Conservation (phyloP, 345 rosid species). For the Luvunga scandens region DNA sequence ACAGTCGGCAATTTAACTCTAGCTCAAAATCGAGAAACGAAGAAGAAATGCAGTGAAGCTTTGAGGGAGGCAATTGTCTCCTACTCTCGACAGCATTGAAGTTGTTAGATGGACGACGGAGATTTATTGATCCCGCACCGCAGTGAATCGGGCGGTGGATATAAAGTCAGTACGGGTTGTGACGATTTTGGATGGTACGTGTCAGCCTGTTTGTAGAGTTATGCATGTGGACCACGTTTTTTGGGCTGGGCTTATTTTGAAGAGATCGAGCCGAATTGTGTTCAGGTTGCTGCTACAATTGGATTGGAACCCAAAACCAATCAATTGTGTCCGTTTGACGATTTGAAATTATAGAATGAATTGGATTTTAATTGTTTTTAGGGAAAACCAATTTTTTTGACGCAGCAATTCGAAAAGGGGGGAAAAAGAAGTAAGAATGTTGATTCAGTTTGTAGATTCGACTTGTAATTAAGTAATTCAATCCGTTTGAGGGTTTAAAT, state of each 20-base stretch:
- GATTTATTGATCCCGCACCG: background rate
- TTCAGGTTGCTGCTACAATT: background rate
- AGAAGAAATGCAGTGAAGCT: background rate
- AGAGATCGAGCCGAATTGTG: background rate
- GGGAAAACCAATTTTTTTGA: too few species aligned
- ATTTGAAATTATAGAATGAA: too few species aligned
- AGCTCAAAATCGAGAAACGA: slow-evolving; percentile 9
- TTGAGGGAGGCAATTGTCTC: background rate
- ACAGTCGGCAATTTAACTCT: slow-evolving; percentile 9
- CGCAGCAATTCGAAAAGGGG: too few species aligned
- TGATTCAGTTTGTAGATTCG: too few species aligned
- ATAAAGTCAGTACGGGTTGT: background rate
- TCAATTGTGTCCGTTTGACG: too few species aligned
- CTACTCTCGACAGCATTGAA: background rate
- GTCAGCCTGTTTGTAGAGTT: background rate
- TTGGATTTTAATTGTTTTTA: too few species aligned
- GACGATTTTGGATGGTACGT: slow-evolving; percentile 23
- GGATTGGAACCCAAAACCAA: too few species aligned
- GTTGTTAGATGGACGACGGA: slow-evolving; percentile 3
- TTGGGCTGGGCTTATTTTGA: background rate
- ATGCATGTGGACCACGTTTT: background rate
- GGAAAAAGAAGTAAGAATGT: too few species aligned
- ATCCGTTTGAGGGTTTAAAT: too few species aligned
- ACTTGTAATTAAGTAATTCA: too few species aligned
- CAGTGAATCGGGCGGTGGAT: slow-evolving; percentile 4